Evolutionary conservation across 1,139 yeast genomes (phyloP).

Genomic region (Groenewaldozyma sp.): DNA sequence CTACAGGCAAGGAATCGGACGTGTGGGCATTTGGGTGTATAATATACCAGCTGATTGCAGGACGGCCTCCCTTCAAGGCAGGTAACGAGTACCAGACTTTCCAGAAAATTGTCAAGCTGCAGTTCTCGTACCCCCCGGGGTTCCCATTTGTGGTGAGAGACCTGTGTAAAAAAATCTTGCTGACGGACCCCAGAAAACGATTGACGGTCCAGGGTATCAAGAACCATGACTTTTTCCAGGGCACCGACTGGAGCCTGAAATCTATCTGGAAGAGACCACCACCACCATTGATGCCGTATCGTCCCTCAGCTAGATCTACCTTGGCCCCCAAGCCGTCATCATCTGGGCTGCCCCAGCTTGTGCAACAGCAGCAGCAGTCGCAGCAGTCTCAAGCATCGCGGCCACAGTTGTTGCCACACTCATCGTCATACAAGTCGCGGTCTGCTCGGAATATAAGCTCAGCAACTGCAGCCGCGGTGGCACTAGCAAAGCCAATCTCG

Average conservation of each 20-base stretch:
- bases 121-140: constrained; percentile 73
- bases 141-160: constrained; percentile 65
- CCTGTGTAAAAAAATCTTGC: constrained; percentile 58
- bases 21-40: constrained; percentile 97
- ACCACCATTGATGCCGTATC: constrained; percentile 74
- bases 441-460: constrained; percentile 9
- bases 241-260: constrained; percentile 54
- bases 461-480: constrained; percentile 24
- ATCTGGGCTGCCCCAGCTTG: constrained; percentile 3
- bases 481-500: constrained; percentile 14
- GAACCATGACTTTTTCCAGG: constrained; percentile 63
- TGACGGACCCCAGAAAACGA: constrained; percentile 57
- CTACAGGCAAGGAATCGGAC: constrained; percentile 81
- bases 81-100: constrained; percentile 90
- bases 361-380: constrained; percentile 1
- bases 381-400: constrained; percentile 2
- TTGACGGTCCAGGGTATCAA: constrained; percentile 57
- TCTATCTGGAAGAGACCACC: constrained; percentile 62
- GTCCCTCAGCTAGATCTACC: constrained; percentile 25
- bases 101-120: constrained; percentile 80
- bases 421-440: constrained; percentile 18
- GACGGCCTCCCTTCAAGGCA: constrained; percentile 94
- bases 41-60: constrained; percentile 85
- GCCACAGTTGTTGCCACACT: not conserved
- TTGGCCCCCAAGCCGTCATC: constrained; percentile 1